Percentiles rank a stretch among this genome's conserved stretches.
Evolutionary conservation across 371 early-diverging fungal genomes (phyloP).

Genomic region (Actinomucor elegans): DNA sequence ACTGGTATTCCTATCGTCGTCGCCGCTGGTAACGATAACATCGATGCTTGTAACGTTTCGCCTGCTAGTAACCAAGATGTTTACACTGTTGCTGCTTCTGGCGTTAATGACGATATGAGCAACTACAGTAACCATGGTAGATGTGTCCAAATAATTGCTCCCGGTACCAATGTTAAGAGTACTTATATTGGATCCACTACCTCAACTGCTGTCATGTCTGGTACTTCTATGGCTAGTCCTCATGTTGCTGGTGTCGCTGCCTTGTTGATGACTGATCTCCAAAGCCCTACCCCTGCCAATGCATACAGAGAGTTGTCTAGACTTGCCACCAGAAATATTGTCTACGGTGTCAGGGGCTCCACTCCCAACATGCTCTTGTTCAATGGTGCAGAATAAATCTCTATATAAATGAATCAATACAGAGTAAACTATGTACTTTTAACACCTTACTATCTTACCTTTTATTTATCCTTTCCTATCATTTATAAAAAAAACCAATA

Average conservation of each 20-base stretch:
- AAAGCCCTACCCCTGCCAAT: slow-evolving; percentile 20
- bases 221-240: slow-evolving; percentile 83
- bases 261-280: slow-evolving; percentile 21
- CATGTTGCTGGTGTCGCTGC: slow-evolving; percentile 82
- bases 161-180: slow-evolving; percentile 47
- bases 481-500: too few species aligned
- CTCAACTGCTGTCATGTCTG: slow-evolving; percentile 58
- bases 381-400: too few species aligned
- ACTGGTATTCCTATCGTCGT: slow-evolving; percentile 61
- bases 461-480: too few species aligned
- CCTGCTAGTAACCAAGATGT: slow-evolving; percentile 66
- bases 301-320: slow-evolving; percentile 19
- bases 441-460: too few species aligned
- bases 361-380: slow-evolving; percentile 13
- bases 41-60: slow-evolving; percentile 65
- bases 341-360: background rate
- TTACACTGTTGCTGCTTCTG: slow-evolving; percentile 68
- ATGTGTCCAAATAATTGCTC: slow-evolving; percentile 64
- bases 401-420: too few species aligned
- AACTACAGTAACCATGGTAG: slow-evolving; percentile 52
- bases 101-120: slow-evolving; percentile 46
- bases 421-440: too few species aligned
- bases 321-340: slow-evolving; percentile 14
- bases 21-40: slow-evolving; percentile 75
- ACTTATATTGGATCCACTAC: slow-evolving; percentile 30